Evolutionary conservation across 1,284 basidiomycete species (phyloP).

Genomic region (Moniliophthora roreri): DNA sequence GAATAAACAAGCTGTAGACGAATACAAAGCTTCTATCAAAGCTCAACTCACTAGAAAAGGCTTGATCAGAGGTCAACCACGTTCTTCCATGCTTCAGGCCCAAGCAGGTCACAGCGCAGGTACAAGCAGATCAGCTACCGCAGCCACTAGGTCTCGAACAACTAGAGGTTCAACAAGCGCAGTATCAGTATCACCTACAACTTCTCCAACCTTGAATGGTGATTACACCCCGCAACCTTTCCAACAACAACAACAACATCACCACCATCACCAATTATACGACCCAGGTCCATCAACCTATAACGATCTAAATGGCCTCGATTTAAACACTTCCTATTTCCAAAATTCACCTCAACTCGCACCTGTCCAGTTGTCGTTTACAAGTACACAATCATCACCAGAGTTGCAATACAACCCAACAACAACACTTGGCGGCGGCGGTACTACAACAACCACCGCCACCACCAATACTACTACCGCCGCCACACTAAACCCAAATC

Average conservation of each 20-base stretch:
- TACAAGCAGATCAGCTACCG: background rate
- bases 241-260: constrained; percentile 4
- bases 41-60: constrained; percentile 72
- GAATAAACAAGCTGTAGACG: constrained; percentile 81
- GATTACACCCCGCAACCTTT: constrained; percentile 12
- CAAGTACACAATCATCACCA: constrained; percentile 17
- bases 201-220: constrained; percentile 12
- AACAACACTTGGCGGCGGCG: too few relatives aligned
- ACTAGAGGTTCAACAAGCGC: constrained; percentile 6
- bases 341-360: constrained; percentile 27
- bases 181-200: constrained; percentile 18
- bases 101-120: constrained; percentile 26
- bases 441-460: too few relatives aligned
- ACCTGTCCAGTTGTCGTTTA: constrained; percentile 23
- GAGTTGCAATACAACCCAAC: too few relatives aligned
- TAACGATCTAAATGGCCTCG: constrained; percentile 28
- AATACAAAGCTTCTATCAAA: constrained; percentile 82
- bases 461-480: too few relatives aligned
- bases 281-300: constrained; percentile 19
- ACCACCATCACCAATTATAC: too few relatives aligned
- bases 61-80: constrained; percentile 77
- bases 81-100: constrained; percentile 47
- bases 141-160: constrained; percentile 6
- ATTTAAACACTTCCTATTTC: constrained; percentile 25
- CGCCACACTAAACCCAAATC: too few relatives aligned